Conservation (phyloP, 164 flowering plant species). For the Protea cynaroides region DNA sequence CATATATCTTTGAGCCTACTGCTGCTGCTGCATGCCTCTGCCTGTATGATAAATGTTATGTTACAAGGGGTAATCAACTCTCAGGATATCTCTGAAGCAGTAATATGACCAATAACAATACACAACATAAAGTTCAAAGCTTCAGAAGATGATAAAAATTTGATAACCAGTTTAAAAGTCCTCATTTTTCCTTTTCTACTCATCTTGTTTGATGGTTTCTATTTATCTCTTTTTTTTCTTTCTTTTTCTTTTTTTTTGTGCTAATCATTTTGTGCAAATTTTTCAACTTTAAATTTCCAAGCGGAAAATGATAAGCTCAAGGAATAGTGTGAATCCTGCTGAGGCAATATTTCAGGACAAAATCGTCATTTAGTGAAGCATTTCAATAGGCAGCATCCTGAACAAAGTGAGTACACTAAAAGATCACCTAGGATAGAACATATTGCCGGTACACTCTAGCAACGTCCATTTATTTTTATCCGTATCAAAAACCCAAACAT, state of each 20-base stretch:
- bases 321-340: too few species aligned
- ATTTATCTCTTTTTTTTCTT: neutral
- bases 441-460: constrained; percentile 43
- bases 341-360: neutral
- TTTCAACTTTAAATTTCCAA: too few species aligned
- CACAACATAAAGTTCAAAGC: neutral
- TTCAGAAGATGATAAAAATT: constrained; percentile 2
- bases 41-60: constrained; percentile 34
- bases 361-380: neutral
- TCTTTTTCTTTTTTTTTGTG: neutral
- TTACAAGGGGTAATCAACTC: neutral
- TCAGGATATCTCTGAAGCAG: neutral
- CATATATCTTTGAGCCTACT: constrained; percentile 61
- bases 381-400: neutral
- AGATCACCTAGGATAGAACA: constrained; percentile 66
- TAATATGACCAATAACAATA: neutral
- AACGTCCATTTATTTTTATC: constrained; percentile 44
- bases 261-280: too few species aligned
- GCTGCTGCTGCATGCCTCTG: constrained; percentile 96
- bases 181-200: too few species aligned
- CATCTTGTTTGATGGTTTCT: too few species aligned
- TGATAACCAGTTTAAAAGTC: neutral
- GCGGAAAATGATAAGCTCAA: too few species aligned
- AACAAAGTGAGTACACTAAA: constrained; percentile 4
- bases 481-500: constrained; percentile 67